Evolutionary conservation across 345 rosid species (phyloP).

Genomic region (Arabidopsis arenosa): DNA sequence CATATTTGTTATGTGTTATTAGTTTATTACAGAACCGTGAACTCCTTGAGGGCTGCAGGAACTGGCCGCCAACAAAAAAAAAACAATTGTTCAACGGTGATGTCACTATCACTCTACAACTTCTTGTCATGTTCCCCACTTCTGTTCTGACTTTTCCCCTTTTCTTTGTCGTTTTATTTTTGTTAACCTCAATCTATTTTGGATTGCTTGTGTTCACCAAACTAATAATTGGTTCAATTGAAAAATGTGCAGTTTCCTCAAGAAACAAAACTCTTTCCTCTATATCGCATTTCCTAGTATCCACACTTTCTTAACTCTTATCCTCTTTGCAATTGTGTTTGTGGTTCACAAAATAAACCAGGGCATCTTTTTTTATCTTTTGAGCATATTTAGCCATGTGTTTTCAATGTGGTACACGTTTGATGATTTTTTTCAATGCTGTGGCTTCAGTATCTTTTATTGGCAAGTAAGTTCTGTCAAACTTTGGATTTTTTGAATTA

Average conservation of each 20-base stretch:
- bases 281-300: constrained; percentile 13
- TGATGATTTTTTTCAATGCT: constrained; percentile 16
- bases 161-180: constrained; percentile 17
- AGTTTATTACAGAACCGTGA: constrained; percentile 35
- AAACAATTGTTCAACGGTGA: constrained; percentile 34
- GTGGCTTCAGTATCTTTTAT: constrained; percentile 23
- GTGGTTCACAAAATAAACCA: constrained; percentile 33
- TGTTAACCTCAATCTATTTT: constrained; percentile 3
- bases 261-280: constrained; percentile 39
- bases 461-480: constrained; percentile 16
- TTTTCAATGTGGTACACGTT: constrained; percentile 29
- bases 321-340: constrained; percentile 29
- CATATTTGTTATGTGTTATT: constrained; percentile 31
- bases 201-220: constrained; percentile 33
- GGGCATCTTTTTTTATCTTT: constrained; percentile 28
- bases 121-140: constrained; percentile 47
- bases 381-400: constrained; percentile 23
- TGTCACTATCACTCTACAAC: constrained; percentile 35
- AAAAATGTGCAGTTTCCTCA: constrained; percentile 34
- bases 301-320: constrained; percentile 26
- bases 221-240: constrained; percentile 34
- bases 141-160: constrained; percentile 37
- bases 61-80: constrained; percentile 33
- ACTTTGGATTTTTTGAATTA: constrained; percentile 8
- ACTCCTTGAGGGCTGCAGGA: constrained; percentile 32